phyloP scores from a whole-genome alignment of 495 filamentous ascomycete species.

The Baudoinia panamericana region DNA sequence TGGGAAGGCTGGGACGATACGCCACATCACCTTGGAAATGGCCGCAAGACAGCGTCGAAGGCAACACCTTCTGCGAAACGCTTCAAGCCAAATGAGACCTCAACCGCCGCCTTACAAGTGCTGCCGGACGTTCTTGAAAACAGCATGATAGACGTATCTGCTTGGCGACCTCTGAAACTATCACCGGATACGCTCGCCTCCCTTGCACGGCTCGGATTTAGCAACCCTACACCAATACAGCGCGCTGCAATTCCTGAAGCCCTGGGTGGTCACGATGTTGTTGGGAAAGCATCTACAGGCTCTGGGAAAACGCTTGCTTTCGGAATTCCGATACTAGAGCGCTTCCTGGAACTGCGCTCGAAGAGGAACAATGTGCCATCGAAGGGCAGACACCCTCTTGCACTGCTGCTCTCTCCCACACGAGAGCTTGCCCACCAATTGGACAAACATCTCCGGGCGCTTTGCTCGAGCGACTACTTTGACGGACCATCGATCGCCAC shows the following conservation, averaged over 20 bases:
- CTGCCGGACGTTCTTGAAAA: slow-evolving; percentile 20
- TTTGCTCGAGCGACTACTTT: slow-evolving; percentile 47
- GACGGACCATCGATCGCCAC: slow-evolving; percentile 57
- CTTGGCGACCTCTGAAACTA: slow-evolving; percentile 60
- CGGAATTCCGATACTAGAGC: slow-evolving; percentile 63
- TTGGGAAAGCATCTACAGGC: slow-evolving; percentile 71
- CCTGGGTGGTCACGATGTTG: slow-evolving; percentile 55
- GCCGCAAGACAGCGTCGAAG: neutral
- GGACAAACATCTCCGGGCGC: slow-evolving; percentile 58
- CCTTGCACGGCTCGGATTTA: slow-evolving; percentile 66
- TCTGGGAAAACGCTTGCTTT: slow-evolving; percentile 79
- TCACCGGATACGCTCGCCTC: slow-evolving; percentile 54
- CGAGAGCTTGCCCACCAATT: slow-evolving; percentile 89
- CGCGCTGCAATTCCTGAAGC: slow-evolving; percentile 64
- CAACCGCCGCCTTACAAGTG: slow-evolving; percentile 1
- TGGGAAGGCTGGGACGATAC: too few relatives aligned
- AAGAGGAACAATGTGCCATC: slow-evolving; percentile 10
- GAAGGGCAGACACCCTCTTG: slow-evolving; percentile 43
- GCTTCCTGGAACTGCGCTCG: slow-evolving; percentile 39
- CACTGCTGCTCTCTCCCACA: slow-evolving; percentile 83
- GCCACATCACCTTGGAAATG: too few relatives aligned
- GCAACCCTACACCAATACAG: slow-evolving; percentile 71
- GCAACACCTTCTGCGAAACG: slow-evolving; percentile 3
- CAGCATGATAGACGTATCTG: slow-evolving; percentile 46
- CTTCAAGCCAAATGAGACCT: neutral